Conservation (phyloP, 495 filamentous ascomycete species). For the Oidiodendron maius region DNA sequence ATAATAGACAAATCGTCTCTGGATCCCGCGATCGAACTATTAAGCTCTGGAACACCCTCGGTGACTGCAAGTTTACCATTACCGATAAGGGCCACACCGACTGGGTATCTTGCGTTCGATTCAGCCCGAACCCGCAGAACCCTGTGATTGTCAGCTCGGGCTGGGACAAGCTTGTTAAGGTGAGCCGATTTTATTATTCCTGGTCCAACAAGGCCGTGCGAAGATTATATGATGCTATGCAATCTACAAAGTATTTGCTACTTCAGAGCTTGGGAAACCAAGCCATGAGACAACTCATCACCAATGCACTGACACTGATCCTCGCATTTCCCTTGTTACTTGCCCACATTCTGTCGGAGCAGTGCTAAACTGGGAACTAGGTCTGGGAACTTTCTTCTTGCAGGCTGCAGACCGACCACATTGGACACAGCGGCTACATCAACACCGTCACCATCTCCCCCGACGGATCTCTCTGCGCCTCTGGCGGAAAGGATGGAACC, state of each 20-base stretch:
- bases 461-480: constrained; percentile 98
- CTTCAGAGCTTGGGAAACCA: constrained; percentile 84
- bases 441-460: constrained; percentile 99
- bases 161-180: constrained; percentile 99
- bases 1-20: constrained; percentile 99
- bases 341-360: not conserved
- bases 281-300: constrained; percentile 97
- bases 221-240: constrained; percentile 72
- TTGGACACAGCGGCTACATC: constrained; percentile 99
- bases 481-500: constrained; percentile 98
- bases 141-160: constrained; percentile 97
- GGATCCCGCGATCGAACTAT: constrained; percentile 96
- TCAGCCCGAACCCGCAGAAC: constrained; percentile 99
- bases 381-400: constrained; percentile 99
- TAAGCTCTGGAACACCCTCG: constrained; percentile 99
- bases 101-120: constrained; percentile 99
- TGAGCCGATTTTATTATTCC: constrained; percentile 41
- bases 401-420: constrained; percentile 99
- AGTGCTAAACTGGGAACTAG: constrained; percentile 37
- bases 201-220: constrained; percentile 5
- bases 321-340: constrained; percentile 21
- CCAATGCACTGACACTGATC: constrained; percentile 72
- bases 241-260: constrained; percentile 98
- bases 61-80: constrained; percentile 99
- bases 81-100: constrained; percentile 99